Evolutionary conservation across 148 eudicot genomes (phyloP).

Genomic region (Vaccinium myrtillus): DNA sequence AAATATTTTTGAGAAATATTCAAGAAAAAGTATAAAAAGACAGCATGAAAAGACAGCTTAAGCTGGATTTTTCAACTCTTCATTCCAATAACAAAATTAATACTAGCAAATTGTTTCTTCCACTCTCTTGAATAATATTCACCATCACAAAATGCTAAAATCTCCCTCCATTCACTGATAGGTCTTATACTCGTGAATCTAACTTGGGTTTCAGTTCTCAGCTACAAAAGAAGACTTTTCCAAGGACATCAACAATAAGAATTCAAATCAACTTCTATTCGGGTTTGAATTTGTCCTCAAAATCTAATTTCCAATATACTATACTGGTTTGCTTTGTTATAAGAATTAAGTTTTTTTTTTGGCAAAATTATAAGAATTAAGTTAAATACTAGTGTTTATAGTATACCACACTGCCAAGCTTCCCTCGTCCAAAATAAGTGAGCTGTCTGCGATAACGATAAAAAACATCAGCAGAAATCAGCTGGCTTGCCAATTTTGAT

Average conservation of each 20-base stretch:
- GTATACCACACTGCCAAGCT: background rate
- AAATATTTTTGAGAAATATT: too few species aligned
- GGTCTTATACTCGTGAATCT: background rate
- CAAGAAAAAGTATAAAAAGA: too few species aligned
- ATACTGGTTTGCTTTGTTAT: background rate
- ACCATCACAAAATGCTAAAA: background rate
- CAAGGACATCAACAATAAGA: background rate
- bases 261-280: background rate
- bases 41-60: too few species aligned
- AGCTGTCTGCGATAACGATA: background rate
- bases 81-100: background rate
- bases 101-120: background rate
- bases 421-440: background rate
- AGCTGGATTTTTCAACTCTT: background rate
- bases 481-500: constrained; percentile 62
- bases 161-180: background rate
- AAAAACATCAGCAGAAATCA: constrained; percentile 37
- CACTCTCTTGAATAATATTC: background rate
- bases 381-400: background rate
- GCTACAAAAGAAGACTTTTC: background rate
- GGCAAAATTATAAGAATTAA: too few species aligned
- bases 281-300: background rate
- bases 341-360: background rate
- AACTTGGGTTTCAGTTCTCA: background rate
- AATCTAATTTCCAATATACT: background rate